Evolutionary conservation across 352 stramenopile species (phyloP).

Genomic region (Vaucheria bursata): DNA sequence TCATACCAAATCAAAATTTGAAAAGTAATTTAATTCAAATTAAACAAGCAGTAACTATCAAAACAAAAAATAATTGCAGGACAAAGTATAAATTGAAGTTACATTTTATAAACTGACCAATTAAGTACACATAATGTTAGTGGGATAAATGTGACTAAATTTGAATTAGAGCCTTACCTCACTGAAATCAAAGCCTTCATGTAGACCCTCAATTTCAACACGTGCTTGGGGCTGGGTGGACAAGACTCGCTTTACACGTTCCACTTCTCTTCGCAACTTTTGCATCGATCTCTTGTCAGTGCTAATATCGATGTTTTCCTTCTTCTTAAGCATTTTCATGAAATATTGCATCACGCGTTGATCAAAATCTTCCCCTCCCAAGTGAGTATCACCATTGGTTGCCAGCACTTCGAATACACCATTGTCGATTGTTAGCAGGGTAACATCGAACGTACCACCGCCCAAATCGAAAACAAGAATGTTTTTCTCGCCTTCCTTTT

Average conservation of each 20-base stretch:
- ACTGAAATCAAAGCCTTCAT: constrained; percentile 91
- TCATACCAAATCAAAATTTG: neutral
- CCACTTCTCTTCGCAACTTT: constrained; percentile 87
- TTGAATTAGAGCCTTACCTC: no score
- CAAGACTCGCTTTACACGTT: constrained; percentile 95
- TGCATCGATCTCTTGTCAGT: constrained; percentile 87
- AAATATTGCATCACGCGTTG: constrained; percentile 98
- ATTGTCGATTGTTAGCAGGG: constrained; percentile 89
- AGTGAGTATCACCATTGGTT: constrained; percentile 97
- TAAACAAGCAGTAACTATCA: neutral
- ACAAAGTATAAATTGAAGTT: no score
- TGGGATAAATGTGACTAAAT: neutral
- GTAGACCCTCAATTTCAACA: constrained; percentile 92
- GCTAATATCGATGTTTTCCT: constrained; percentile 82
- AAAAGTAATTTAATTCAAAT: neutral
- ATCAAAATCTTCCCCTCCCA: constrained; percentile 99
- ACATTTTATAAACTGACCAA: neutral
- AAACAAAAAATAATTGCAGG: no score
- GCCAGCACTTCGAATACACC: constrained; percentile 94
- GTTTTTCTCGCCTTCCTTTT: constrained; percentile 76
- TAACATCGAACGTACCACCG: constrained; percentile 91
- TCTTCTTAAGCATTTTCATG: constrained; percentile 98
- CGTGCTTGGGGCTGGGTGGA: constrained; percentile 84
- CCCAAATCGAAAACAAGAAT: constrained; percentile 92
- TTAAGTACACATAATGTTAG: neutral